A percentile compares a stretch with the other conserved stretches of the same genome.
These are phyloP conservation scores for Pecoramyces ruminantium DNA, from an alignment of 192 early-diverging fungal species.

Conservation along the genomic window DNA sequence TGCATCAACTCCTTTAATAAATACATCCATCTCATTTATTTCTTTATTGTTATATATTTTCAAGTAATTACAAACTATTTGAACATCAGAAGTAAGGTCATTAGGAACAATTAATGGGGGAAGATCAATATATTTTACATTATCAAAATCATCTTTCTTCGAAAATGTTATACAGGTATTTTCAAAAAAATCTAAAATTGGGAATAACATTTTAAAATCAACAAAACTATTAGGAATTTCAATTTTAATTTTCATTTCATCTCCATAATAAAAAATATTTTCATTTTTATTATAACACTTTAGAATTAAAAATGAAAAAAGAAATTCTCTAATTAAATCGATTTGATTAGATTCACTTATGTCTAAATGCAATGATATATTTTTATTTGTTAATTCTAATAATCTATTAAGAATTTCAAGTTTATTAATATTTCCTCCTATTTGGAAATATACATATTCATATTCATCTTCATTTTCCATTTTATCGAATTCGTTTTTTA, in stretches of 20 bases:
- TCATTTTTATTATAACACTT: background rate
- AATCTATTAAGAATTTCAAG: background rate
- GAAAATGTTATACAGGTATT: background rate
- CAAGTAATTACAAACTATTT: background rate
- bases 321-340: background rate
- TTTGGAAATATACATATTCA: background rate
- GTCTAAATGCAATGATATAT: background rate
- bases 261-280: background rate
- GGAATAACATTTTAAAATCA: background rate
- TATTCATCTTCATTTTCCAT: background rate
- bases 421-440: background rate
- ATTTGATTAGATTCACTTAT: background rate
- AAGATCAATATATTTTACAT: too few species aligned
- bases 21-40: background rate
- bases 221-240: background rate
- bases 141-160: too few species aligned
- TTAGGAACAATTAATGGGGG: too few species aligned
- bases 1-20: background rate
- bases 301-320: background rate
- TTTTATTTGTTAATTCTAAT: background rate
- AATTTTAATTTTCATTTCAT: background rate
- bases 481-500: background rate
- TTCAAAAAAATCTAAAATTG: background rate
- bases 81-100: background rate
- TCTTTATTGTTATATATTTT: background rate